Conservation (phyloP, 768 basidiomycete genomes). For the Saitozyma sp. region DNA sequence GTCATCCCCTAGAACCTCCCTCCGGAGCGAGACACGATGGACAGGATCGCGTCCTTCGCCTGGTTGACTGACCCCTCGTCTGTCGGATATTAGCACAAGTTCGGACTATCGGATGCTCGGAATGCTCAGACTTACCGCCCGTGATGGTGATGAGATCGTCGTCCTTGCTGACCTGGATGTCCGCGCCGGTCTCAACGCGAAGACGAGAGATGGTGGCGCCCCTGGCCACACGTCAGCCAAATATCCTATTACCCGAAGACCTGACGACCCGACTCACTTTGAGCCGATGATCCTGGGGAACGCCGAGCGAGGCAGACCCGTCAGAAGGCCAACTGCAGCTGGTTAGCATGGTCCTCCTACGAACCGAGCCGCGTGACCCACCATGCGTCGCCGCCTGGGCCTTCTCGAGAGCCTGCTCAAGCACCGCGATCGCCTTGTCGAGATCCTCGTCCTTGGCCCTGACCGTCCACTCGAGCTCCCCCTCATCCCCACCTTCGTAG, state of each 20-base stretch:
- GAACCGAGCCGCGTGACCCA: conserved; percentile 9
- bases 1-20: conserved; percentile 27
- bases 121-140: conserved; percentile 59
- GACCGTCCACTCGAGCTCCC: conserved; percentile 76
- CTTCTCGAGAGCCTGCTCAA: conserved; percentile 42
- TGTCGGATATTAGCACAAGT: conserved; percentile 11
- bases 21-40: conserved; percentile 46
- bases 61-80: conserved; percentile 48
- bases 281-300: conserved; percentile 93
- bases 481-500: conserved; percentile 77
- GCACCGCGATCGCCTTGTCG: conserved; percentile 67
- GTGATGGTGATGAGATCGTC: conserved; percentile 82
- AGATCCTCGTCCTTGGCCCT: conserved; percentile 77
- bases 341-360: neutral
- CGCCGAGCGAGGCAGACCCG: conserved; percentile 60
- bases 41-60: conserved; percentile 50
- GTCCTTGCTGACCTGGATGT: conserved; percentile 86
- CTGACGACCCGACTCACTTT: conserved; percentile 58
- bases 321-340: conserved; percentile 46
- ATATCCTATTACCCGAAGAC: neutral
- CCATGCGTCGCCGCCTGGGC: conserved; percentile 46
- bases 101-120: neutral
- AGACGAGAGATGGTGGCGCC: conserved; percentile 82
- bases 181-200: conserved; percentile 83
- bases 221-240: conserved; percentile 19